phyloP scores from a whole-genome alignment of 805 yeast species.

The Kodamaea jinghongensis region DNA sequence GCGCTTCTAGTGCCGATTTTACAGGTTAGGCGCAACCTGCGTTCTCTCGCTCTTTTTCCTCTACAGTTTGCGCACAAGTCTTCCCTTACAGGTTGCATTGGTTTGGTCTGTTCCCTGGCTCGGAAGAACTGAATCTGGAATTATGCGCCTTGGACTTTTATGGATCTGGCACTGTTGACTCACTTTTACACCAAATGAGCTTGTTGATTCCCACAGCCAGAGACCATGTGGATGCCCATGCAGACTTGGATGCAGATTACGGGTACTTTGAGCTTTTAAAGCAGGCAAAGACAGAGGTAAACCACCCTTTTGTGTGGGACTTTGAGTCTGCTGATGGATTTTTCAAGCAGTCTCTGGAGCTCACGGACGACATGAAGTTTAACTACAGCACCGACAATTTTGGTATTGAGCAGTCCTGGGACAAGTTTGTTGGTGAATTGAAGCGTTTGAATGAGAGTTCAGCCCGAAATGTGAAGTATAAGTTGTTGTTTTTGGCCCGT shows the following conservation, averaged over 20 bases:
- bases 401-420: conserved; percentile 21
- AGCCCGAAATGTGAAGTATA: conserved; percentile 17
- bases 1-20: too few relatives aligned
- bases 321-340: conserved; percentile 26
- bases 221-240: conserved; percentile 35
- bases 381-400: conserved; percentile 18
- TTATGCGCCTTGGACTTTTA: not conserved
- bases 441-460: conserved; percentile 14
- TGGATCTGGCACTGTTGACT: not conserved
- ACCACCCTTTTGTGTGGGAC: conserved; percentile 15
- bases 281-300: conserved; percentile 7
- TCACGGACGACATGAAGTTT: conserved; percentile 23
- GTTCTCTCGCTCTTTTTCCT: not conserved
- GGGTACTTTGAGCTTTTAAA: conserved; percentile 13
- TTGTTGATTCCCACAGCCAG: conserved; percentile 29
- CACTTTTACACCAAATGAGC: conserved; percentile 16
- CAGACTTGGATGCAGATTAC: conserved; percentile 20
- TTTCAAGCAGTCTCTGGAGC: conserved; percentile 19
- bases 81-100: too few relatives aligned
- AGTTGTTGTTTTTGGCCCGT: conserved; percentile 23
- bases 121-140: too few relatives aligned
- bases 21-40: not conserved
- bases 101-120: too few relatives aligned
- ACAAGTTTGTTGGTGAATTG: conserved; percentile 13
- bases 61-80: not conserved